phyloP scores from a whole-genome alignment of 306 rosid genomes.

The Vicia sativa region DNA sequence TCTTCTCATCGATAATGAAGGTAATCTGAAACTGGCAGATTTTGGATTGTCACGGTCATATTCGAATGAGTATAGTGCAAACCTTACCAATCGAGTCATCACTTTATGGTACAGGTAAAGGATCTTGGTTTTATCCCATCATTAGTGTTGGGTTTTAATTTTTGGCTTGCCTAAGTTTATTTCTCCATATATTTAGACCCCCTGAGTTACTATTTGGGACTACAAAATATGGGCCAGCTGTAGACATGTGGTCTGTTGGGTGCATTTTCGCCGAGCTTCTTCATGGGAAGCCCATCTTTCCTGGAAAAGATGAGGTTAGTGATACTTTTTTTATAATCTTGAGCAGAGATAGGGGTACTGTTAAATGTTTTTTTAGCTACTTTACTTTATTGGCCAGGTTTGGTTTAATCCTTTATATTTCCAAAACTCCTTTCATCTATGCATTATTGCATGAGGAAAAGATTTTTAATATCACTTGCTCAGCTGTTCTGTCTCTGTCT shows the following conservation, averaged over 20 bases:
- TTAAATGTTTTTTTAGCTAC: slow-evolving; percentile 6
- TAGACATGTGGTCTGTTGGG: slow-evolving; percentile 89
- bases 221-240: slow-evolving; percentile 76
- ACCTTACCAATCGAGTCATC: slow-evolving; percentile 75
- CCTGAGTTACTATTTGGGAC: slow-evolving; percentile 76
- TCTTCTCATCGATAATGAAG: slow-evolving; percentile 80
- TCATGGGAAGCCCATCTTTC: slow-evolving; percentile 69
- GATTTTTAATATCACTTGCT: not conserved
- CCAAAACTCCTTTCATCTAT: not conserved
- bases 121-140: not conserved
- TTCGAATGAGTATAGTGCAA: slow-evolving; percentile 61
- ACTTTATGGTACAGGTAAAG: slow-evolving; percentile 78
- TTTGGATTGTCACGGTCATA: slow-evolving; percentile 71
- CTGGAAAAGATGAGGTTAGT: slow-evolving; percentile 75
- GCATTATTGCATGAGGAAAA: not conserved
- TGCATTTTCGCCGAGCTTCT: slow-evolving; percentile 82
- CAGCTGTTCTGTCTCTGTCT: not conserved
- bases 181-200: slow-evolving; percentile 57
- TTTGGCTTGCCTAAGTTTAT: slow-evolving; percentile 16
- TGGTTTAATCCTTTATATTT: slow-evolving; percentile 8
- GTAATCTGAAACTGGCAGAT: slow-evolving; percentile 75
- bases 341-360: not conserved
- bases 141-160: not conserved
- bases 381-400: not conserved
- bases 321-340: slow-evolving; percentile 5